Conservation (phyloP, 1,284 basidiomycete genomes). For the Cryptococcus floricola region DNA sequence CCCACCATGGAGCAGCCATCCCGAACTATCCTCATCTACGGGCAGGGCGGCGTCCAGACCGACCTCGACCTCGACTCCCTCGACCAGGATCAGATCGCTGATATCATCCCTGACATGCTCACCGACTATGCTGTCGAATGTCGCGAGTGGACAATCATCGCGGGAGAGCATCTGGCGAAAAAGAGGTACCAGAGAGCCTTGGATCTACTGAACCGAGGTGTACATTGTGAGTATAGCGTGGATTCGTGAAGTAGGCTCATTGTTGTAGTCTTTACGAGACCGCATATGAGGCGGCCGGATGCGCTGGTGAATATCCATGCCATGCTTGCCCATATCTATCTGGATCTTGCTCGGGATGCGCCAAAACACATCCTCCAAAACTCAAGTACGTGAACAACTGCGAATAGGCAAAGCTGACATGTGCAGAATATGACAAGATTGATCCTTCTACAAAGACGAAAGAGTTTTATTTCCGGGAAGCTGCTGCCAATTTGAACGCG, state of each 20-base stretch:
- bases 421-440: conserved; percentile 65
- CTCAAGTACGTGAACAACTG: conserved; percentile 58
- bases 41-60: conserved; percentile 37
- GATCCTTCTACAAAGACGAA: conserved; percentile 58
- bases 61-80: conserved; percentile 49
- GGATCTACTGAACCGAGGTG: conserved; percentile 40
- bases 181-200: conserved; percentile 38
- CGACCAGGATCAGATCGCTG: conserved; percentile 39
- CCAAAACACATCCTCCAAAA: conserved; percentile 71
- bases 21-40: not conserved
- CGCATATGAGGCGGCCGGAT: conserved; percentile 46
- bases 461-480: conserved; percentile 61
- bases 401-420: conserved; percentile 16
- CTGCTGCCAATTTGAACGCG: conserved; percentile 65
- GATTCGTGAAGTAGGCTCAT: not conserved
- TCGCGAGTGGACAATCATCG: conserved; percentile 48
- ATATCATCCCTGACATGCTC: conserved; percentile 44
- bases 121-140: conserved; percentile 44
- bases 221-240: conserved; percentile 38
- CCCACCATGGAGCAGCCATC: too few species aligned
- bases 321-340: conserved; percentile 74
- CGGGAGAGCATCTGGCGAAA: conserved; percentile 47
- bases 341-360: conserved; percentile 70
- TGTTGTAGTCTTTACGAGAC: conserved; percentile 27
- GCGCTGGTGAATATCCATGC: conserved; percentile 61